Evolutionary conservation across 83 land plant genomes (phyloP).

Genomic region (Isoetes engelmannii): DNA sequence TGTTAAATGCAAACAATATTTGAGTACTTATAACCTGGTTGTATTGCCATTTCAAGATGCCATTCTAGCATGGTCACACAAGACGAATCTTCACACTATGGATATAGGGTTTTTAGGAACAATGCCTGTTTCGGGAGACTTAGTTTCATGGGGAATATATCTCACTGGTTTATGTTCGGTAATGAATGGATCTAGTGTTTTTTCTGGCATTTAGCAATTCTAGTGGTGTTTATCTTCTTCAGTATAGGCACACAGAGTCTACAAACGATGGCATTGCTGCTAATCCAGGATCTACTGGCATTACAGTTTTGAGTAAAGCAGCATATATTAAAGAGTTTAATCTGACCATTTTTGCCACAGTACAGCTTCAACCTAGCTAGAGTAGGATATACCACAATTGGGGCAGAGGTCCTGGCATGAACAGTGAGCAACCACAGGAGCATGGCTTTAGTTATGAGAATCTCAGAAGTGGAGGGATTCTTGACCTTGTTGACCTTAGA

Average conservation of each 20-base stretch:
- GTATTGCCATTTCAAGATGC: conserved; percentile 34
- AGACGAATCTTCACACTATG: conserved; percentile 13
- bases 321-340: conserved; percentile 11
- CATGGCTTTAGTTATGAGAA: conserved; percentile 13
- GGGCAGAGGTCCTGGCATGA: conserved; percentile 39
- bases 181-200: conserved; percentile 44
- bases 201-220: conserved; percentile 29
- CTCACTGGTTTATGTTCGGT: conserved; percentile 8
- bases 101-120: conserved; percentile 35
- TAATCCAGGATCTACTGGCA: conserved; percentile 18
- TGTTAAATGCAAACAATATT: no score
- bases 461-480: conserved; percentile 1
- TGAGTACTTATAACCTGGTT: no score
- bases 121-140: conserved; percentile 14
- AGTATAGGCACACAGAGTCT: neutral
- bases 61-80: conserved; percentile 36
- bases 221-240: conserved; percentile 10
- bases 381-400: conserved; percentile 35
- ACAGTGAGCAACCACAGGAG: conserved; percentile 17
- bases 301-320: conserved; percentile 20
- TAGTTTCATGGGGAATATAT: conserved; percentile 57
- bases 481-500: conserved; percentile 4
- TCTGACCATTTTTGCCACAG: conserved; percentile 30
- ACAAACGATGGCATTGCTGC: conserved; percentile 7
- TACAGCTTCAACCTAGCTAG: conserved; percentile 22